Evolutionary conservation across 2,329 filamentous ascomycete genomes (phyloP).

Genomic region (Xylariaceae sp.): DNA sequence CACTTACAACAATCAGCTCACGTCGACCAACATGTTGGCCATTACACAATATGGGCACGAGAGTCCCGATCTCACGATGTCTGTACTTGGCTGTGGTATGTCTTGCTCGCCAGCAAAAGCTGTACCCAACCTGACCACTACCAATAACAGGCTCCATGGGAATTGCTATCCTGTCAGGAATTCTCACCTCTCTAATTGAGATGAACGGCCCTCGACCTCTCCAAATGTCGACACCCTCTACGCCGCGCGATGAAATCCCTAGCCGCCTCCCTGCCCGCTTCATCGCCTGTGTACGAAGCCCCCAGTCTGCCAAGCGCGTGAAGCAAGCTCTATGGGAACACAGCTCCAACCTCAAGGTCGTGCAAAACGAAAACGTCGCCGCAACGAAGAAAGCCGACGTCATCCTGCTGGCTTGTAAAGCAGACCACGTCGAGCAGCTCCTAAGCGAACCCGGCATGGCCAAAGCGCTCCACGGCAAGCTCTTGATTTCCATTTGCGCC

Average conservation of each 20-base stretch:
- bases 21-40: slow-evolving; percentile 23
- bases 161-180: slow-evolving; percentile 76
- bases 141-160: slow-evolving; percentile 69
- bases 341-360: slow-evolving; percentile 58
- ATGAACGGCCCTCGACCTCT: slow-evolving; percentile 45
- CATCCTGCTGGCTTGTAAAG: slow-evolving; percentile 76
- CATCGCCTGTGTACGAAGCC: slow-evolving; percentile 73
- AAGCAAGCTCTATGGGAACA: slow-evolving; percentile 62
- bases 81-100: slow-evolving; percentile 78
- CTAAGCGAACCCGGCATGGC: slow-evolving; percentile 64
- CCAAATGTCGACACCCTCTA: slow-evolving; percentile 38
- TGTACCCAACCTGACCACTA: background rate
- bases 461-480: slow-evolving; percentile 71
- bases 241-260: slow-evolving; percentile 47
- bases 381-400: slow-evolving; percentile 67
- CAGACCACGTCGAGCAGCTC: slow-evolving; percentile 66
- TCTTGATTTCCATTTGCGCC: slow-evolving; percentile 77
- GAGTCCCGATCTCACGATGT: slow-evolving; percentile 61
- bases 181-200: slow-evolving; percentile 65
- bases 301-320: slow-evolving; percentile 66
- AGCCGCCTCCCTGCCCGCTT: slow-evolving; percentile 66
- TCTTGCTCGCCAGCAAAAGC: slow-evolving; percentile 1
- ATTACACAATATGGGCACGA: slow-evolving; percentile 32
- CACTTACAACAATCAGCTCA: too few species aligned
- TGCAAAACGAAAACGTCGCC: slow-evolving; percentile 67